Conservation (phyloP, 768 basidiomycete species). For the Pleurotus cornucopiae region DNA sequence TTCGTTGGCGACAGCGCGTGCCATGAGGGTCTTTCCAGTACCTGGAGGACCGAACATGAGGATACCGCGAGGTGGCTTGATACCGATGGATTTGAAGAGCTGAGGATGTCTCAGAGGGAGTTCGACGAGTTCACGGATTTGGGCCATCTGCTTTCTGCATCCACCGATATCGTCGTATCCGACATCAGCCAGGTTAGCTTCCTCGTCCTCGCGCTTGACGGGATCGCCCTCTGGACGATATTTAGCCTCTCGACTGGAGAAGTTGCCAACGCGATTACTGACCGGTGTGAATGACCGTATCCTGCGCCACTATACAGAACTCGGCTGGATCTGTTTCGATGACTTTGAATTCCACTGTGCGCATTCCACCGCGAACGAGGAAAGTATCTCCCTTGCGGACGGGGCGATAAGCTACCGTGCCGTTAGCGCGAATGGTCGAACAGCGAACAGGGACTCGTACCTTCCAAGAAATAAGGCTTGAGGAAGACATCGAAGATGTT, state of each 20-base stretch:
- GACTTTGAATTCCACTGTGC: conserved; percentile 99
- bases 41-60: conserved; percentile 98
- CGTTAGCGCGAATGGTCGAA: background rate
- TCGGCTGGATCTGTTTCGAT: conserved; percentile 98
- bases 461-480: conserved; percentile 98
- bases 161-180: conserved; percentile 99
- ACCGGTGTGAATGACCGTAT: conserved; percentile 96
- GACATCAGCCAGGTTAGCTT: conserved; percentile 92
- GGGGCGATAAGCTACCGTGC: conserved; percentile 73
- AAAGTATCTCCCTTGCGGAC: conserved; percentile 98
- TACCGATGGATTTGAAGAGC: conserved; percentile 99
- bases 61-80: conserved; percentile 98
- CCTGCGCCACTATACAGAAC: conserved; percentile 98
- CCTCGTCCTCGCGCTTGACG: conserved; percentile 98
- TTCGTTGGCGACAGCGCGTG: conserved; percentile 98
- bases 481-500: conserved; percentile 99
- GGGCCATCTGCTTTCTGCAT: conserved; percentile 99
- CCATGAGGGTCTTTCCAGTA: conserved; percentile 99
- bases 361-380: conserved; percentile 97
- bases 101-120: conserved; percentile 97
- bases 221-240: conserved; percentile 83
- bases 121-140: conserved; percentile 98
- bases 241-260: background rate
- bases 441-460: conserved; percentile 28
- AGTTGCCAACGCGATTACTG: conserved; percentile 12